These are phyloP conservation scores for Schizopora paradoxa DNA, from an alignment of 1,284 basidiomycete genomes.

Conservation along the genomic window DNA sequence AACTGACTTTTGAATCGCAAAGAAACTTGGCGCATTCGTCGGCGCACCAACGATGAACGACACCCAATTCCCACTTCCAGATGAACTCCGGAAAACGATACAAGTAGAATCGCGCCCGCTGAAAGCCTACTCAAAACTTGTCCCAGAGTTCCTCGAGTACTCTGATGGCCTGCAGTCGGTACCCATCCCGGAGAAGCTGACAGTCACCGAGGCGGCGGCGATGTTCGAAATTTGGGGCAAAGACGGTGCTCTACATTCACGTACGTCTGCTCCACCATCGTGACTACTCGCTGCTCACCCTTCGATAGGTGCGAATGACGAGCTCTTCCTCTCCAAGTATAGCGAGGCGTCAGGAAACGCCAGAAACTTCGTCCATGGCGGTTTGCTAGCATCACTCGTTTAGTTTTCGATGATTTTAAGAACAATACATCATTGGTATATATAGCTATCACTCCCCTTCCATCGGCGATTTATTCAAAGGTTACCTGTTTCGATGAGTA, in stretches of 20 bases:
- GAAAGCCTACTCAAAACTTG: slow-evolving; percentile 46
- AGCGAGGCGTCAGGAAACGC: slow-evolving; percentile 69
- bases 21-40: slow-evolving; percentile 61
- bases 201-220: slow-evolving; percentile 55
- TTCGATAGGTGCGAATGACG: slow-evolving; percentile 47
- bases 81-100: slow-evolving; percentile 58
- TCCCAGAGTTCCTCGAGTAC: slow-evolving; percentile 42
- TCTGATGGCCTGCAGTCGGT: slow-evolving; percentile 49
- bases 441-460: no score
- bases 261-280: slow-evolving; percentile 32
- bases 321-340: slow-evolving; percentile 68
- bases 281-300: slow-evolving; percentile 3
- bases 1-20: slow-evolving; percentile 16
- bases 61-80: slow-evolving; percentile 45
- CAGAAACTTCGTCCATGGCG: slow-evolving; percentile 70
- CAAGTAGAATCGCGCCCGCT: slow-evolving; percentile 34
- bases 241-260: slow-evolving; percentile 42
- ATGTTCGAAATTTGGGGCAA: slow-evolving; percentile 70
- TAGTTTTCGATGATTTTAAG: no score
- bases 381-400: slow-evolving; percentile 44
- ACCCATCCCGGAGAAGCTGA: slow-evolving; percentile 52
- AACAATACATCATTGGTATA: no score
- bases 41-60: slow-evolving; percentile 59
- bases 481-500: no score
- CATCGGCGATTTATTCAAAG: no score